A percentile compares a stretch with the other conserved stretches of the same genome.
Conservation (phyloP, 202 grass and related monocot species). For the Setaria viridis region DNA sequence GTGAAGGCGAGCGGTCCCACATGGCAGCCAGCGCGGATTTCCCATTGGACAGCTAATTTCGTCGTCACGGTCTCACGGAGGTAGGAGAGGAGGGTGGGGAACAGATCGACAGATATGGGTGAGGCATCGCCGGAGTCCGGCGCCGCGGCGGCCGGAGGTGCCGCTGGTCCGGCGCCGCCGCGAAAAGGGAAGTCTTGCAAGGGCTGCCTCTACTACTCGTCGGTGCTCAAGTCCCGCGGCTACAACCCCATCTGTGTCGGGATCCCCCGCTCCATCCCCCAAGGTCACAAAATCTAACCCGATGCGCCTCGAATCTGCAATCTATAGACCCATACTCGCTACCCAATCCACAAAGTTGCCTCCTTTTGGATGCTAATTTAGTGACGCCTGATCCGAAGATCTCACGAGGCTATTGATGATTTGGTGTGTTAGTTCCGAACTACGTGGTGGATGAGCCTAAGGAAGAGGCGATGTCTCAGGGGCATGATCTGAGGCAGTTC, state of each 20-base stretch:
- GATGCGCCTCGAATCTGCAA: too few relatives aligned
- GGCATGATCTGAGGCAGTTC: slow-evolving; percentile 71
- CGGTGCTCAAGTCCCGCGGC: slow-evolving; percentile 72
- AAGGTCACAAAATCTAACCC: slow-evolving; percentile 62
- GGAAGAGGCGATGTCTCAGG: slow-evolving; percentile 55
- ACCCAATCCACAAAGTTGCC: background rate
- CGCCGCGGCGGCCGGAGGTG: slow-evolving; percentile 21
- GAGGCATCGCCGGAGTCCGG: slow-evolving; percentile 56
- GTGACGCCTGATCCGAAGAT: slow-evolving; percentile 20
- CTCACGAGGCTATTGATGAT: slow-evolving; percentile 37
- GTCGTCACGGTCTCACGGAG: slow-evolving; percentile 2
- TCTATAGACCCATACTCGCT: background rate
- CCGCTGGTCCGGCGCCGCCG: slow-evolving; percentile 1
- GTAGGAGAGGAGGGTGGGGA: background rate
- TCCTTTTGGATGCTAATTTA: background rate
- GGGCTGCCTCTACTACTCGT: slow-evolving; percentile 93
- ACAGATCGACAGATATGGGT: slow-evolving; percentile 43
- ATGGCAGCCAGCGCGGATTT: background rate
- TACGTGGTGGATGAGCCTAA: slow-evolving; percentile 70
- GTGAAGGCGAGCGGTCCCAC: background rate
- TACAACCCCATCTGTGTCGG: slow-evolving; percentile 88
- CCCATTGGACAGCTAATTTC: slow-evolving; percentile 16
- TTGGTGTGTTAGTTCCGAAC: slow-evolving; percentile 63
- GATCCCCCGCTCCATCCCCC: slow-evolving; percentile 75
- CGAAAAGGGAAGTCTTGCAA: slow-evolving; percentile 90